These are phyloP conservation scores for Ophiosphaerella korrae DNA, from an alignment of 2,329 filamentous ascomycete species.

Conservation along the genomic window DNA sequence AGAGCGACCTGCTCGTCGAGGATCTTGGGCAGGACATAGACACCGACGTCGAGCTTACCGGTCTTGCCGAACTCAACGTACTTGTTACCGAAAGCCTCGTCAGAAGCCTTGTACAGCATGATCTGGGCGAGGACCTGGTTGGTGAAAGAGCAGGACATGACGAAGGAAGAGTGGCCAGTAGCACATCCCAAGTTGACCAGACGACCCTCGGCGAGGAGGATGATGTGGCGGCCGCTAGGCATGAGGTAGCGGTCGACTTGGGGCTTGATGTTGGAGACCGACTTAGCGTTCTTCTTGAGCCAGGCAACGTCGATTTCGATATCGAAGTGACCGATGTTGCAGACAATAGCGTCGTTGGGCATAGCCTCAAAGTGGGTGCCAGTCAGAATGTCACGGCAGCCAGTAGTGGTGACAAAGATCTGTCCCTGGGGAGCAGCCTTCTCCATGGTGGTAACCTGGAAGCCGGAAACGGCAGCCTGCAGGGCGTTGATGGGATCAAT, in stretches of 20 bases:
- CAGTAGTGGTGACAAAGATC: constrained; percentile 99
- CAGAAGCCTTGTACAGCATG: constrained; percentile 92
- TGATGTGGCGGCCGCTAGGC: constrained; percentile 93
- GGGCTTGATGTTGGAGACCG: constrained; percentile 98
- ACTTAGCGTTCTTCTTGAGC: constrained; percentile 95
- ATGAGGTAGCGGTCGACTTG: constrained; percentile 98
- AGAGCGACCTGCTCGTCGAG: constrained; percentile 97
- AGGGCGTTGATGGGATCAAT: constrained; percentile 99
- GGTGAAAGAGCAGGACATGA: constrained; percentile 99
- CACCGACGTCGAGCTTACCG: constrained; percentile 86
- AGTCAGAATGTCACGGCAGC: constrained; percentile 96
- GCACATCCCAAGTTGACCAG: constrained; percentile 99
- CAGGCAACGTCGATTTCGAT: constrained; percentile 99
- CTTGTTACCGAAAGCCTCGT: constrained; percentile 87
- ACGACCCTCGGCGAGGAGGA: constrained; percentile 97
- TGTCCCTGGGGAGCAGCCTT: constrained; percentile 87
- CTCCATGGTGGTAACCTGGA: constrained; percentile 97
- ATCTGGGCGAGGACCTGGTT: constrained; percentile 99
- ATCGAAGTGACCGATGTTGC: constrained; percentile 99
- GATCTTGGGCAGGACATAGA: constrained; percentile 98
- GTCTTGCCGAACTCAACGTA: constrained; percentile 94
- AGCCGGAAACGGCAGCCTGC: constrained; percentile 96
- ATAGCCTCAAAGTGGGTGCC: constrained; percentile 92
- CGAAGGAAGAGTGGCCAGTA: constrained; percentile 98
- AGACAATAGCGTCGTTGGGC: constrained; percentile 97